Evolutionary conservation across 1,284 basidiomycete species (phyloP).

Genomic region (Rhizoctonia solani): DNA sequence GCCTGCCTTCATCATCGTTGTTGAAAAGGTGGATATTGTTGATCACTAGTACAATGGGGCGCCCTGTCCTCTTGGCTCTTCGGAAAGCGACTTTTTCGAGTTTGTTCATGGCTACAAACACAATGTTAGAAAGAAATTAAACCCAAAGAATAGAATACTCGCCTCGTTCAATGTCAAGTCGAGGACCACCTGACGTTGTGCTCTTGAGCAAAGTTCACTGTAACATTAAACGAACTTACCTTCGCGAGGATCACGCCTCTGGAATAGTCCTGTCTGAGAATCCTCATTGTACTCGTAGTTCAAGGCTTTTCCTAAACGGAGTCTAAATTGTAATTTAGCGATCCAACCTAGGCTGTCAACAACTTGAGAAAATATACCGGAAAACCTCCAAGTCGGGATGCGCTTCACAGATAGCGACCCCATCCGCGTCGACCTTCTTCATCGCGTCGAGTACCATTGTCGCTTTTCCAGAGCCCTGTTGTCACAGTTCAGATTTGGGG

Average conservation of each 20-base stretch:
- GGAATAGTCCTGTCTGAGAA: constrained; percentile 64
- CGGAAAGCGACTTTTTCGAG: constrained; percentile 83
- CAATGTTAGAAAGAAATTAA: constrained; percentile 1
- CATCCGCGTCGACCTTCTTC: constrained; percentile 70
- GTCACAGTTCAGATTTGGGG: neutral
- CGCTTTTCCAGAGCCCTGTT: constrained; percentile 66
- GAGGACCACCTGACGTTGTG: constrained; percentile 60
- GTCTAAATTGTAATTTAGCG: constrained; percentile 46
- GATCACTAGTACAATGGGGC: constrained; percentile 75
- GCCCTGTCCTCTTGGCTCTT: constrained; percentile 54
- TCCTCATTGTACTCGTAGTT: constrained; percentile 83
- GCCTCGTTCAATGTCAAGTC: constrained; percentile 83
- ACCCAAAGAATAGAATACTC: constrained; percentile 8
- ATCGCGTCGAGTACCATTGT: constrained; percentile 84
- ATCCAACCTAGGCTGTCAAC: constrained; percentile 3
- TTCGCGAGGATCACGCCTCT: constrained; percentile 80
- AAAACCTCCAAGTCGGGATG: constrained; percentile 75
- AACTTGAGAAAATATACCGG: constrained; percentile 35
- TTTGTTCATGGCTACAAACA: constrained; percentile 68
- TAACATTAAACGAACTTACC: constrained; percentile 47
- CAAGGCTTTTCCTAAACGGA: constrained; percentile 78
- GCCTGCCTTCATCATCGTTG: constrained; percentile 75
- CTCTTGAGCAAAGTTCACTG: neutral
- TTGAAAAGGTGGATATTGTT: constrained; percentile 77
- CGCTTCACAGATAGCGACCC: constrained; percentile 57